Conservation (phyloP, 73 alveolate genomes). For the Loxodes magnus region DNA sequence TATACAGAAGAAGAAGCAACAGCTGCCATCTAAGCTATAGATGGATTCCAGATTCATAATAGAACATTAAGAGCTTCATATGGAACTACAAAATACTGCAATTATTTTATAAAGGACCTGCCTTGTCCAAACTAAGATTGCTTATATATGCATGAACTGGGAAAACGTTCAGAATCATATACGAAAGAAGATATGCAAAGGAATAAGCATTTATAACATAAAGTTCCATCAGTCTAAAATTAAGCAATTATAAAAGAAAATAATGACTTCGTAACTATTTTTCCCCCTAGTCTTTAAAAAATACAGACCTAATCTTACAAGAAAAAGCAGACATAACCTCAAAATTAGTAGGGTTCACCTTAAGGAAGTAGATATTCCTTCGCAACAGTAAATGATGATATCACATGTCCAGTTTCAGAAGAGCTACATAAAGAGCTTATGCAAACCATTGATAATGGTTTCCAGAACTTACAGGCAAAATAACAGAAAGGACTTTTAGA, state of each 20-base stretch:
- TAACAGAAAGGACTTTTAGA: no score
- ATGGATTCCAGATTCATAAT: slow-evolving; percentile 47
- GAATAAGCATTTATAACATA: slow-evolving; percentile 3
- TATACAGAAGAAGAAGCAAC: slow-evolving; percentile 55
- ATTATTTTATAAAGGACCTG: slow-evolving; percentile 55
- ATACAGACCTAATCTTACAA: no score
- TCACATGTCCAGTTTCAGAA: no score
- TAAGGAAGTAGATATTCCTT: no score
- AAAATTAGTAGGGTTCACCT: no score
- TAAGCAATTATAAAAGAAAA: neutral
- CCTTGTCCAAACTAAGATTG: slow-evolving; percentile 65
- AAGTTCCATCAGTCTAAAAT: neutral
- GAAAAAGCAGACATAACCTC: no score
- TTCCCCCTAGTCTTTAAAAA: no score
- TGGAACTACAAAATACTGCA: slow-evolving; percentile 83
- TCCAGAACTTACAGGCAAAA: no score
- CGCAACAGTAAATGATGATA: no score
- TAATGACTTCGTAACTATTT: no score
- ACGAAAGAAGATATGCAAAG: slow-evolving; percentile 12
- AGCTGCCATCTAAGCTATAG: slow-evolving; percentile 63
- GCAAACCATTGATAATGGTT: no score
- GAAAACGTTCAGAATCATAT: slow-evolving; percentile 11
- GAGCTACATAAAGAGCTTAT: no score
- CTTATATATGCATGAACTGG: slow-evolving; percentile 27
- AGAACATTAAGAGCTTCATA: slow-evolving; percentile 62